A percentile compares a stretch with the other conserved stretches of the same genome.
phyloP scores from a whole-genome alignment of 1,284 basidiomycete genomes.

The Fomitopsis palustris region DNA sequence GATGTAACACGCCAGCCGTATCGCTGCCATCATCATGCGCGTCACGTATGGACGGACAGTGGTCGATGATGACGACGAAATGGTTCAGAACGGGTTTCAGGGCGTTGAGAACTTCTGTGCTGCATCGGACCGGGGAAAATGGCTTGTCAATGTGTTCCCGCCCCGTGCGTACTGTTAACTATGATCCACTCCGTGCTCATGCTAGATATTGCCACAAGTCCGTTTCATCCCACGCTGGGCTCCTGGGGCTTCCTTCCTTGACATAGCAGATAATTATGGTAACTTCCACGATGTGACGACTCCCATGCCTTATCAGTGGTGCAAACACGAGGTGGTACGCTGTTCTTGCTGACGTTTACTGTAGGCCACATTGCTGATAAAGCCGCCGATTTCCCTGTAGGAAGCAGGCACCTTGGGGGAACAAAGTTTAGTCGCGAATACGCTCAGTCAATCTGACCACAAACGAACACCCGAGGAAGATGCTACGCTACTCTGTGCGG shows the following conservation, averaged over 20 bases:
- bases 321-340: constrained; percentile 24
- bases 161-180: constrained; percentile 15
- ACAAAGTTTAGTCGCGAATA: background rate
- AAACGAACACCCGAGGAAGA: constrained; percentile 1
- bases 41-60: constrained; percentile 27
- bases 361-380: background rate
- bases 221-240: constrained; percentile 27
- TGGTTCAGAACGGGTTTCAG: constrained; percentile 21
- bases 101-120: constrained; percentile 24
- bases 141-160: constrained; percentile 29
- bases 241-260: constrained; percentile 25
- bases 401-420: background rate
- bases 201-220: constrained; percentile 14
- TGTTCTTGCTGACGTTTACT: constrained; percentile 1
- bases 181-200: no score
- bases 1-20: background rate
- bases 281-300: constrained; percentile 16
- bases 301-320: constrained; percentile 21
- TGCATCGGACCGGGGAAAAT: constrained; percentile 23
- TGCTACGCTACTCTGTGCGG: background rate
- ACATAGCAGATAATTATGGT: constrained; percentile 18
- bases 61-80: constrained; percentile 19
- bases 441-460: background rate
- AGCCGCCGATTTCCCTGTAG: background rate
- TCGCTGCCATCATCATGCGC: constrained; percentile 26